These are phyloP conservation scores for Cercospora canescens DNA, from an alignment of 2,329 filamentous ascomycete species.

Conservation along the genomic window DNA sequence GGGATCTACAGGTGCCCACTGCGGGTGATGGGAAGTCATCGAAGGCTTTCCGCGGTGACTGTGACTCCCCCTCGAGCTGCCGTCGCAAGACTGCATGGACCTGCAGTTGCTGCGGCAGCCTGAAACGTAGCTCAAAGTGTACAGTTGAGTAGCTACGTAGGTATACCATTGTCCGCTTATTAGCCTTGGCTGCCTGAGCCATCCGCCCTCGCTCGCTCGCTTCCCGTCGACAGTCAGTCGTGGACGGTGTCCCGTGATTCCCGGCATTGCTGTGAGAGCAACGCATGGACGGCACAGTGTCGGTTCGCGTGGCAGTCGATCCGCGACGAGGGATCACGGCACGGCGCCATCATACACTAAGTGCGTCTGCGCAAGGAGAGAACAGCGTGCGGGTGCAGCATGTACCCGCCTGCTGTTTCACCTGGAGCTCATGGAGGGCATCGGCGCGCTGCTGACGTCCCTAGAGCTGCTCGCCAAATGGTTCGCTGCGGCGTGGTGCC, in stretches of 20 bases:
- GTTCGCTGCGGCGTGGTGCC: background rate
- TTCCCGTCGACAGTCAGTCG: background rate
- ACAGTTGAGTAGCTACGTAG: too few species aligned
- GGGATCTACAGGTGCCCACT: background rate
- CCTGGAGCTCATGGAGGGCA: background rate
- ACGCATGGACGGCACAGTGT: background rate
- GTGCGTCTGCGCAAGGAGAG: background rate
- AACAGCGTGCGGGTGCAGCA: background rate
- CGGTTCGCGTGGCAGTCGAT: background rate
- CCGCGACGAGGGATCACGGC: background rate
- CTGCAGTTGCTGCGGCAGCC: background rate
- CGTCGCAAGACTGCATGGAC: background rate
- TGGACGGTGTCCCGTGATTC: background rate
- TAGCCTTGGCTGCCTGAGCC: background rate
- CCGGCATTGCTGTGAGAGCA: background rate
- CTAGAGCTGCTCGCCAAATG: background rate
- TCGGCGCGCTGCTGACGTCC: background rate
- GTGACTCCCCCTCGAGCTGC: background rate
- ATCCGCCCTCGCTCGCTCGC: background rate
- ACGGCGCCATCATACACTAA: background rate
- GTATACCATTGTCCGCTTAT: too few species aligned
- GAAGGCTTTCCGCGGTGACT: background rate
- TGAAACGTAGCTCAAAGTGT: conserved; percentile 8
- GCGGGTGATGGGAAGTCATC: background rate
- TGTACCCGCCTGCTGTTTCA: background rate